phyloP scores from a whole-genome alignment of 352 stramenopile genomes.

The Phytophthora tentaculata region DNA sequence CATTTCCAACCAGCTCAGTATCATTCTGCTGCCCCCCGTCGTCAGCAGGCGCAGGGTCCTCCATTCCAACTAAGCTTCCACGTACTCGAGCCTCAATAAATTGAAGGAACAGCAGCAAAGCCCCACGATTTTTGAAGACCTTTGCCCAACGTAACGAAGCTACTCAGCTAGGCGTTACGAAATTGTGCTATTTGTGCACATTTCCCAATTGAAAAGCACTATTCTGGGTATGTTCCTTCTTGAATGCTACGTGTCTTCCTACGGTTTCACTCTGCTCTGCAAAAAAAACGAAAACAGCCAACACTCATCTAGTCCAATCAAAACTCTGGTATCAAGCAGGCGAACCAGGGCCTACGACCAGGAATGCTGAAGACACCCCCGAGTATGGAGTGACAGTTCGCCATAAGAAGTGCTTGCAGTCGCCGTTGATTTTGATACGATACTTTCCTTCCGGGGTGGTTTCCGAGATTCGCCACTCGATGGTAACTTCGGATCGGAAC shows the following conservation, averaged over 20 bases:
- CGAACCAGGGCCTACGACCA: slow-evolving; percentile 33
- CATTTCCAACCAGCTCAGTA: slow-evolving; percentile 5
- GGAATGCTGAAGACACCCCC: slow-evolving; percentile 67
- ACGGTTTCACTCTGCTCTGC: background rate
- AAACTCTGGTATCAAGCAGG: slow-evolving; percentile 16
- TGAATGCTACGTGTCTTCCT: background rate
- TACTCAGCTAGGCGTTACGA: slow-evolving; percentile 14
- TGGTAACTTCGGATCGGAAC: slow-evolving; percentile 68
- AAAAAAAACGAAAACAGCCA: slow-evolving; percentile 1
- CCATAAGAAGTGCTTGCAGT: slow-evolving; percentile 78
- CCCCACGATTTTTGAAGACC: slow-evolving; percentile 1
- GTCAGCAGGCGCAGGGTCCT: slow-evolving; percentile 23
- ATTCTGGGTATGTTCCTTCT: slow-evolving; percentile 8
- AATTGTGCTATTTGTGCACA: slow-evolving; percentile 15
- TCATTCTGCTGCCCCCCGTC: slow-evolving; percentile 26
- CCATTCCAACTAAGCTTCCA: slow-evolving; percentile 23
- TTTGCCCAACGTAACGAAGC: no score
- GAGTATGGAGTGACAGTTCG: slow-evolving; percentile 53
- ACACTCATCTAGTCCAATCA: background rate
- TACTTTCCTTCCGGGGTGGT: slow-evolving; percentile 58
- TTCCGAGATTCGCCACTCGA: slow-evolving; percentile 74
- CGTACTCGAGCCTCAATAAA: background rate
- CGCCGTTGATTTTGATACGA: slow-evolving; percentile 81
- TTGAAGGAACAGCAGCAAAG: background rate
- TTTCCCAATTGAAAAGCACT: slow-evolving; percentile 1